Evolutionary conservation across 805 yeast genomes (phyloP), one percentile per base, ranked within the genome.

Genomic region (Schizosaccharomyces pombe): DNA sequence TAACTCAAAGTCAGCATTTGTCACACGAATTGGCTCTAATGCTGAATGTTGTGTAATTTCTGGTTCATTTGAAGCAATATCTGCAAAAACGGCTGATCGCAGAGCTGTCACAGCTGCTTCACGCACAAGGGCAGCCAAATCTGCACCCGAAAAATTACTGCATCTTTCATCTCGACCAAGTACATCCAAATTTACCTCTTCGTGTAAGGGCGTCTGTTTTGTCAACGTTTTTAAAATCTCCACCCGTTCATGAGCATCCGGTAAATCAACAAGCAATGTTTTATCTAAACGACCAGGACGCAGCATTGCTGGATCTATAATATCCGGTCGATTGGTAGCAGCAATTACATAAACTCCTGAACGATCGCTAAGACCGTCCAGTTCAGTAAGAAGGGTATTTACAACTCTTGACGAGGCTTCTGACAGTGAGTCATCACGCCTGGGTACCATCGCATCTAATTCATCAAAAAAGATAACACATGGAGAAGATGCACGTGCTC

Each of bases 261-360:
- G 98, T 54, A 89, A 72, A 64, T 89, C 96, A 29, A 89, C 89
- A 66, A 80, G 89, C 49, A 89, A 70, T 2, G 95, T 85, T 67
- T 89, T 91, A 64, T 91, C 97, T 61, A 89, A 72, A 66, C 98
- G 77, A 4, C 97, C 98, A 0, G 97, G 97, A 64, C 98, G 76
- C 49, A 91, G 69, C 97, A 89, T 91, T 0, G 98, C 98, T 2
- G 95, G 86, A 67, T 89, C 98, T 59, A 89, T 91, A 85, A 89
- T 89, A 65, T 89, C 98, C 0, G 97, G 97, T 64, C 98, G 75
- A 62, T 89, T 89, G 0, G 98, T 89, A 1, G 98, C 98, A 30
- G 95, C 97, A 60, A 89, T 49, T 3, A 89, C 97, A 65, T 82
- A 91, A 1, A 89, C 85, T 1, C 97, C 97, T 57, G 81, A 77